These are phyloP conservation scores for Didymella sp. DNA, from an alignment of 2,329 filamentous ascomycete genomes.

Conservation along the genomic window DNA sequence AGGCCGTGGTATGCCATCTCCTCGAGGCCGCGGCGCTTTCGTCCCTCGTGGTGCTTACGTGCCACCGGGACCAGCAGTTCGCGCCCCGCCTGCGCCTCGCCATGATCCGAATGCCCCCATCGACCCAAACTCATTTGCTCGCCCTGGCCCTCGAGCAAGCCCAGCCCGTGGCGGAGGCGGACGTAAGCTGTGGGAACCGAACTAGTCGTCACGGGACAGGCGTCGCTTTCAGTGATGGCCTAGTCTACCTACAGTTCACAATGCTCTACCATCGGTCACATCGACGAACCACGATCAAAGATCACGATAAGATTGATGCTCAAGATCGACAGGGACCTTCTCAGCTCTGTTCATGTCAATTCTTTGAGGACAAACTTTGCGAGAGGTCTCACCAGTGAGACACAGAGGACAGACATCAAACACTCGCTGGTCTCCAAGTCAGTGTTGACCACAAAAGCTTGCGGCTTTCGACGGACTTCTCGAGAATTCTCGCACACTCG, in stretches of 20 bases:
- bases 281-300: neutral
- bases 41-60: conserved; percentile 42
- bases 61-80: conserved; percentile 37
- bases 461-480: neutral
- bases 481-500: neutral
- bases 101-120: conserved; percentile 49
- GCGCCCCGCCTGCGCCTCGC: conserved; percentile 36
- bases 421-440: neutral
- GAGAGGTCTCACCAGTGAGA: neutral
- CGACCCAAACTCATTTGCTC: conserved; percentile 51
- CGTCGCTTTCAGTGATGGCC: conserved; percentile 14
- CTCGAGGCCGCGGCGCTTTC: conserved; percentile 41
- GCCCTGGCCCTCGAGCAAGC: conserved; percentile 40
- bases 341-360: neutral
- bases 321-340: neutral
- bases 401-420: neutral
- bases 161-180: conserved; percentile 42
- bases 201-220: conserved; percentile 29
- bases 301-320: neutral
- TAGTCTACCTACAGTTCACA: conserved; percentile 1
- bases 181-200: conserved; percentile 52
- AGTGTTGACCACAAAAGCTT: neutral
- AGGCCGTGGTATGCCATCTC: conserved; percentile 32
- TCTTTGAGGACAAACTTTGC: neutral
- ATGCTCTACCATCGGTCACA: conserved; percentile 1